A percentile compares a stretch with the other conserved stretches of the same genome.
These are phyloP conservation scores for Colletotrichum siamense DNA, from an alignment of 2,329 filamentous ascomycete genomes.

Conservation along the genomic window DNA sequence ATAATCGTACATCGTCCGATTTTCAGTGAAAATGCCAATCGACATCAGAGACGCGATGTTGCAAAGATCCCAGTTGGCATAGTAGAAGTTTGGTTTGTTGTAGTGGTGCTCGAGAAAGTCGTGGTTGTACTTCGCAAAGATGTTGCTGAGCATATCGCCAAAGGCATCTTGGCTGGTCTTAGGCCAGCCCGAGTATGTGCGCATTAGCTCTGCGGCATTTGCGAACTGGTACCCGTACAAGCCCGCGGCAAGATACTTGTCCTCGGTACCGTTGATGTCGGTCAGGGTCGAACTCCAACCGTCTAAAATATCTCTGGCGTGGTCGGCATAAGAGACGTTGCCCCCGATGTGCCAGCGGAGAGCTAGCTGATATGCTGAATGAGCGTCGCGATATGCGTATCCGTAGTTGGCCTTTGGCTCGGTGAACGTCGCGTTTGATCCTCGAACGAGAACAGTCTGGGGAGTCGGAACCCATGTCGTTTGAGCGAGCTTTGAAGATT, in stretches of 20 bases:
- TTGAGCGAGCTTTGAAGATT: neutral
- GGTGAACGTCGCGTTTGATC: neutral
- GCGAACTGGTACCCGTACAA: neutral
- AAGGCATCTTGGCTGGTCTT: neutral
- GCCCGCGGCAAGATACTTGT: neutral
- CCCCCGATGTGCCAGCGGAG: neutral
- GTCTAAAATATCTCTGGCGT: neutral
- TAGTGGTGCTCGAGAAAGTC: neutral
- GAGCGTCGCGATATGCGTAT: neutral
- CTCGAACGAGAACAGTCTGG: neutral
- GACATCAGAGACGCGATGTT: neutral
- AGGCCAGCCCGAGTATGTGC: neutral
- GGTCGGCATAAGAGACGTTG: neutral
- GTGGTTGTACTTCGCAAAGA: neutral
- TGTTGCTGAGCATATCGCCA: neutral
- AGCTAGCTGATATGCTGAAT: neutral
- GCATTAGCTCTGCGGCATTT: neutral
- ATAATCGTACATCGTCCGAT: neutral
- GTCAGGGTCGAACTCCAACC: neutral
- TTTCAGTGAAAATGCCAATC: neutral
- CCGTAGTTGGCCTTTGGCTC: neutral
- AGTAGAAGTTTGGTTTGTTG: neutral
- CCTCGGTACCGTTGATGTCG: neutral
- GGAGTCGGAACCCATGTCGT: neutral
- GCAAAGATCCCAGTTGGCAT: neutral